Conservation (phyloP, 2,329 filamentous ascomycete genomes). For the Arthrobotrys sinensis region DNA sequence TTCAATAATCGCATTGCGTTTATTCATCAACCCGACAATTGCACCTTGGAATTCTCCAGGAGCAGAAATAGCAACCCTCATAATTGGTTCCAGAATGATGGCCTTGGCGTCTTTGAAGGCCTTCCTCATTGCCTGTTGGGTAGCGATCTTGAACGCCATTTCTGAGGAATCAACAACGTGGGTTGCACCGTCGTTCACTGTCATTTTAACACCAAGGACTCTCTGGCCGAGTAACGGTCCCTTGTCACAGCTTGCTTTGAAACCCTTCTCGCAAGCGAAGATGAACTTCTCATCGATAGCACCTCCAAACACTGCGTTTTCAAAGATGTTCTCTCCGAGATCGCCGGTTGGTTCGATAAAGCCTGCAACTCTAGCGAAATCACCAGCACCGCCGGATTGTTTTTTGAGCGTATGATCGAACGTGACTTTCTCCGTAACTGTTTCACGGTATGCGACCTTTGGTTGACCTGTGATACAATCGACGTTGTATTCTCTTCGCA, state of each 20-base stretch:
- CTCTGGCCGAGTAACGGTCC: constrained; percentile 93
- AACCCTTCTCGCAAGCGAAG: constrained; percentile 94
- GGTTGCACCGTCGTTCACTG: constrained; percentile 94
- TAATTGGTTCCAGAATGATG: constrained; percentile 91
- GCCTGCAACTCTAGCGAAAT: constrained; percentile 92
- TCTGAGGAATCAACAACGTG: constrained; percentile 98
- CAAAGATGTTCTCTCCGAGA: constrained; percentile 83
- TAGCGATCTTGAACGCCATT: constrained; percentile 93
- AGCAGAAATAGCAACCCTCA: constrained; percentile 98
- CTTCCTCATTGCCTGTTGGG: constrained; percentile 96
- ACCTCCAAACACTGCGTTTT: constrained; percentile 88
- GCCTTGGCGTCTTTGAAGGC: constrained; percentile 86
- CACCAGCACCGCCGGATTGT: constrained; percentile 94
- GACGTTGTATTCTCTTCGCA: constrained; percentile 95
- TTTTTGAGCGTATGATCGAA: constrained; percentile 97
- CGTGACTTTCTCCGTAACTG: constrained; percentile 81
- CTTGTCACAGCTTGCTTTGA: constrained; percentile 84
- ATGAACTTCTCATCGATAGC: constrained; percentile 96
- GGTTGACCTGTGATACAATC: constrained; percentile 96
- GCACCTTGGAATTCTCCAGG: constrained; percentile 98
- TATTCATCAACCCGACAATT: constrained; percentile 94
- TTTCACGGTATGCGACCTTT: constrained; percentile 97
- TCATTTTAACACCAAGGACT: constrained; percentile 90
- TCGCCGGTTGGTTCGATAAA: constrained; percentile 88
- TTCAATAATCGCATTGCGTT: constrained; percentile 93